Conservation (phyloP, 2,329 filamentous ascomycete species). For the Xylariaceae sp. region DNA sequence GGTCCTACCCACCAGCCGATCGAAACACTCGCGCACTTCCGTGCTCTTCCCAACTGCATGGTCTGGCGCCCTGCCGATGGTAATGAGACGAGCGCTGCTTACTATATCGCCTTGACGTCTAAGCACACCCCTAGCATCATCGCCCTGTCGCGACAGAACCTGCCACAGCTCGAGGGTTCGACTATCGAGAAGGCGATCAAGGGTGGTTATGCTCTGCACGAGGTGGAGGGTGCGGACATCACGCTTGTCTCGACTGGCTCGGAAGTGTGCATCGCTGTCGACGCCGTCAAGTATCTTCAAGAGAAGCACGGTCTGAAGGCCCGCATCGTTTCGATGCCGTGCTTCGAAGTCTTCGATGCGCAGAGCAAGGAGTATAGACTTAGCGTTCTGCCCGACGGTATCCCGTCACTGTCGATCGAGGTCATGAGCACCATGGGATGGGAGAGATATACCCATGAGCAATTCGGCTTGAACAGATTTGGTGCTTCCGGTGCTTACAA, state of each 20-base stretch:
- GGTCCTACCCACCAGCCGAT: conserved; percentile 99
- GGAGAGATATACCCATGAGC: conserved; percentile 99
- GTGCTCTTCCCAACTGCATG: conserved; percentile 98
- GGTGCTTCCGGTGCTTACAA: conserved; percentile 97
- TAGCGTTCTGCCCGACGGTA: conserved; percentile 88
- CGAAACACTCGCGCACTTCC: conserved; percentile 97
- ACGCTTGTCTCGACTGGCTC: conserved; percentile 95
- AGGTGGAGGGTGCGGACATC: conserved; percentile 80
- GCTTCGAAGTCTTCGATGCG: conserved; percentile 93
- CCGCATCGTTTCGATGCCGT: conserved; percentile 93
- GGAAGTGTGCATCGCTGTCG: conserved; percentile 91
- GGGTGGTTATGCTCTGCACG: conserved; percentile 90
- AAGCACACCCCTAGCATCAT: conserved; percentile 91
- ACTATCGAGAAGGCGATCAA: conserved; percentile 87
- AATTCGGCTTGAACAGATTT: conserved; percentile 99
- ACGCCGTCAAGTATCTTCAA: conserved; percentile 87
- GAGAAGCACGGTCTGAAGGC: conserved; percentile 86
- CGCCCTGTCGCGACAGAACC: conserved; percentile 95
- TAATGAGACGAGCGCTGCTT: conserved; percentile 97
- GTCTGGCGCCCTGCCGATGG: conserved; percentile 98
- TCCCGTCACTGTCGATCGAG: conserved; percentile 91
- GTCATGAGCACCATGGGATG: conserved; percentile 97
- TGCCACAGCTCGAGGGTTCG: conserved; percentile 95
- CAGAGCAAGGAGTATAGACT: conserved; percentile 96
- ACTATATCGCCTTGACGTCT: conserved; percentile 91